These are phyloP conservation scores for Silene noctiflora DNA, from an alignment of 179 eudicot genomes.

Conservation along the genomic window DNA sequence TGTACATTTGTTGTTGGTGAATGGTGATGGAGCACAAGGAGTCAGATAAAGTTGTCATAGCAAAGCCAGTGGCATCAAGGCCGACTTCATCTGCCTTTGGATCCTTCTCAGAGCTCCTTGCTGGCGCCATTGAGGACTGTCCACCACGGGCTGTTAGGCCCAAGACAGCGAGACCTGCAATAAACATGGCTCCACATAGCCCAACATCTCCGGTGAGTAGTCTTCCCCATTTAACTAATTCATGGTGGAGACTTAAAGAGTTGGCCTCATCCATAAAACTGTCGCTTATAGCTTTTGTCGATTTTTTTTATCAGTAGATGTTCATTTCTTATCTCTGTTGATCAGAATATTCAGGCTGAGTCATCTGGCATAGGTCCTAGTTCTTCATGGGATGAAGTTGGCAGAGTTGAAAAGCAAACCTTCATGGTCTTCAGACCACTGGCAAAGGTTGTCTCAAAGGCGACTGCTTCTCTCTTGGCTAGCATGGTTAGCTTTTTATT, in stretches of 20 bases:
- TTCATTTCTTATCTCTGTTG: conserved; percentile 1
- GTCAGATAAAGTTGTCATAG: conserved; percentile 47
- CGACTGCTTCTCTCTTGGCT: conserved; percentile 53
- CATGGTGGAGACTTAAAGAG: not conserved
- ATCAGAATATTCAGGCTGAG: conserved; percentile 43
- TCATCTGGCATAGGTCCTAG: conserved; percentile 30
- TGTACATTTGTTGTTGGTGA: not conserved
- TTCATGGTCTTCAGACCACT: conserved; percentile 65
- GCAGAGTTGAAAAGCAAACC: conserved; percentile 32
- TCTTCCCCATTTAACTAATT: not conserved
- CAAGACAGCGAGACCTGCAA: conserved; percentile 55
- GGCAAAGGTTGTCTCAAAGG: conserved; percentile 72
- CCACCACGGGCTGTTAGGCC: conserved; percentile 63
- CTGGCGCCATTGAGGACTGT: conserved; percentile 50
- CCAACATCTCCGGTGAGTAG: conserved; percentile 31
- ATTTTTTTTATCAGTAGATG: not conserved
- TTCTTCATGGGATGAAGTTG: conserved; percentile 29
- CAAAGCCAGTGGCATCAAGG: conserved; percentile 84
- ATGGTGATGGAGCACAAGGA: conserved; percentile 58
- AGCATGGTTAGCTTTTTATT: conserved; percentile 50
- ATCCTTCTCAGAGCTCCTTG: conserved; percentile 64
- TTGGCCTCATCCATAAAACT: no score
- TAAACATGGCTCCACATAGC: conserved; percentile 22
- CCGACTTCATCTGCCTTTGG: conserved; percentile 52
- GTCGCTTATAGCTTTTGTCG: not conserved